Evolutionary conservation across 1,139 yeast species (phyloP).

Genomic region (Yamadazyma siamensis): DNA sequence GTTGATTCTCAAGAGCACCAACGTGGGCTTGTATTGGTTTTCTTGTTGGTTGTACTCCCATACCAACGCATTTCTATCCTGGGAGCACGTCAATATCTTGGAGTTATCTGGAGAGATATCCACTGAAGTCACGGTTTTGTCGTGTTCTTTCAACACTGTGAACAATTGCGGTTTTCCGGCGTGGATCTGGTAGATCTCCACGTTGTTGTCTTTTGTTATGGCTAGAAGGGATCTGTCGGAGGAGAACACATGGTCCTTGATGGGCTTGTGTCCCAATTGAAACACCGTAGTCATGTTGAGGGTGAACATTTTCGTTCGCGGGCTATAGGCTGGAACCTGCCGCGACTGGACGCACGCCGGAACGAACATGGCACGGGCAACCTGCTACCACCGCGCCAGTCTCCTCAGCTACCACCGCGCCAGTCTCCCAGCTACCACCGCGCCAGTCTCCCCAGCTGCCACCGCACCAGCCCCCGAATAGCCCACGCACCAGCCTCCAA

Average conservation of each 20-base stretch:
- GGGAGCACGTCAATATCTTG: conserved; percentile 92
- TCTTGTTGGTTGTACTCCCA: conserved; percentile 68
- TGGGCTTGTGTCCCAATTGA: conserved; percentile 78
- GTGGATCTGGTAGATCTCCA: conserved; percentile 67
- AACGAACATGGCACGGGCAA: too few relatives aligned
- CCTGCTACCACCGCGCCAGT: too few relatives aligned
- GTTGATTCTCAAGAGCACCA: conserved; percentile 86
- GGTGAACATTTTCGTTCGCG: too few relatives aligned
- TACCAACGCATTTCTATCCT: conserved; percentile 95
- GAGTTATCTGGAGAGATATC: conserved; percentile 84
- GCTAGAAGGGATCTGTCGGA: conserved; percentile 69
- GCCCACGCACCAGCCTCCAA: too few relatives aligned
- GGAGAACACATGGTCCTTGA: conserved; percentile 87
- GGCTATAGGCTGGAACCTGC: too few relatives aligned
- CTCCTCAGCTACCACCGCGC: too few relatives aligned
- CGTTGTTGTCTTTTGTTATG: conserved; percentile 72
- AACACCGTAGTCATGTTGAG: conserved; percentile 32
- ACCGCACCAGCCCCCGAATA: too few relatives aligned
- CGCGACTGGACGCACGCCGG: too few relatives aligned
- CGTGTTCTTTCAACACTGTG: conserved; percentile 77
- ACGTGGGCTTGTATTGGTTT: conserved; percentile 71
- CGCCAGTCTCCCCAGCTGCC: too few relatives aligned
- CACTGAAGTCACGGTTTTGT: conserved; percentile 90
- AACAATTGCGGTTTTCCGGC: conserved; percentile 47
- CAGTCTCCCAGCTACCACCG: too few relatives aligned